Base-by-base conservation (phyloP, 441 rosid species). In the Syzygium syzygioides region DNA sequence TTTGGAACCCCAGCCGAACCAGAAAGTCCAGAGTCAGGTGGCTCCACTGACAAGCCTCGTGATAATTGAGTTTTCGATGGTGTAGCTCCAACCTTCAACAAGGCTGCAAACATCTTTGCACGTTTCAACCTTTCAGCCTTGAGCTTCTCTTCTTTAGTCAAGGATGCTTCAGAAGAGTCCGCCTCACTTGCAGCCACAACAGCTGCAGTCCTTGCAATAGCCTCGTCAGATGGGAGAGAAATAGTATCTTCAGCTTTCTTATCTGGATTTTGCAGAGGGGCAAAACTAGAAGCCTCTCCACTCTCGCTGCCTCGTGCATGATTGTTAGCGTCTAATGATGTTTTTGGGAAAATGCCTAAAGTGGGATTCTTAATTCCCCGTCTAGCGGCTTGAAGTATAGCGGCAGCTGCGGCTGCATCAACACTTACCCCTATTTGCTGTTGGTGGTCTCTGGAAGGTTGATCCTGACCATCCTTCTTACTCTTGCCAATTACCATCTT, bases 81-180 rank as follows among this genome's bases (percentile, higher is more conserved):
- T 62, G 91, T 94, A 89, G 92, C 92, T 89, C 94, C 94, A 80
- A 90, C 88, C 94, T 94, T 96, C 76, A 98, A 80, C 99, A 93
- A 91, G 90, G 99, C 94, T 84, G 98, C 94, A 91, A 98, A 97
- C 96, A 96, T 93, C 92, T 97, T 98, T 79, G 99, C 99, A 50
- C 99, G 97, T 91, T 93, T 98, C 91, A 98, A 94, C 91, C 99
- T 95, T 91, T 97, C 99, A 59, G 99, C 98, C 93, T 95, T 96
- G 90, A 98, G 87, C 93, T 95, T 95, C 94, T 95, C 95, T 93
- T 97, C 99, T 89, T 89, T 94, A 76, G 94, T 90, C 92, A 96
- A 89, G 90, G 90, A 90, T 52, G 94, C 93, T 91, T 96, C 98
- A 34, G 95, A 93, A 60, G 97, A 94, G 93, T 94, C 98, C 34